Base-by-base conservation (phyloP, 2,329 filamentous ascomycete genomes). In the Diplodia intermedia region DNA sequence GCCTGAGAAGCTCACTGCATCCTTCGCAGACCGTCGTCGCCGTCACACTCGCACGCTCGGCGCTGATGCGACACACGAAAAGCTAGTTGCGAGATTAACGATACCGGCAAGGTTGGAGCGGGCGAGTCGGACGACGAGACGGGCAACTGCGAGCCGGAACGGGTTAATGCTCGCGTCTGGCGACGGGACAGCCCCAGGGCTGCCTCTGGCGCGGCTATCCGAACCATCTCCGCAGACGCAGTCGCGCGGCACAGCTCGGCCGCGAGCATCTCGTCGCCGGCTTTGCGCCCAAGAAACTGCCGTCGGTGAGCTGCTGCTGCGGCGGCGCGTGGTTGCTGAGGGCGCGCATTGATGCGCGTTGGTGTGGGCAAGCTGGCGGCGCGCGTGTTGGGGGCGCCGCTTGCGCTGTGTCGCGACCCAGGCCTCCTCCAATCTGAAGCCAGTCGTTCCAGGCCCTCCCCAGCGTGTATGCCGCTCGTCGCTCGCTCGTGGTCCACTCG, bases 401-500 rank as follows among this genome's bases (percentile, higher is more conserved):
- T 52, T 63, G 60, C 31, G 14, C 60, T 53, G 60, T 63, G 60
- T 63, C 60, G 43, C 47, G 23, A 7, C 47, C 31, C 60, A 43
- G 60, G 57, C 57, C 31, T 63, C 47, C 47, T 63, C 60, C 60
- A 52, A 63, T 63, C 60, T 63, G 60, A 52, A 53, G 60, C 60
- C 43, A 29, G 31, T 31, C 47, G 60, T 52, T 63, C 60, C 60
- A 63, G 60, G 26, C 60, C 60, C 60, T 11, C 31, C 23, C 26
- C 29, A 26, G 9, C n/a, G n/a, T 20, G n/a, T 12, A 38, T 31
- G 52, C 7, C 26, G 18, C 55, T 23, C 50, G 33, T 52, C 47
- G 29, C 29, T 33, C 26, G 26, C 40, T 33, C 60, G 60, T 63
- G 2, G 47, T 33, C 29, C 26, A 40, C 60, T 52, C 60, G 60